Base-by-base conservation (phyloP, 2,329 filamentous ascomycete species). In the Cordyceps cateniannulata region DNA sequence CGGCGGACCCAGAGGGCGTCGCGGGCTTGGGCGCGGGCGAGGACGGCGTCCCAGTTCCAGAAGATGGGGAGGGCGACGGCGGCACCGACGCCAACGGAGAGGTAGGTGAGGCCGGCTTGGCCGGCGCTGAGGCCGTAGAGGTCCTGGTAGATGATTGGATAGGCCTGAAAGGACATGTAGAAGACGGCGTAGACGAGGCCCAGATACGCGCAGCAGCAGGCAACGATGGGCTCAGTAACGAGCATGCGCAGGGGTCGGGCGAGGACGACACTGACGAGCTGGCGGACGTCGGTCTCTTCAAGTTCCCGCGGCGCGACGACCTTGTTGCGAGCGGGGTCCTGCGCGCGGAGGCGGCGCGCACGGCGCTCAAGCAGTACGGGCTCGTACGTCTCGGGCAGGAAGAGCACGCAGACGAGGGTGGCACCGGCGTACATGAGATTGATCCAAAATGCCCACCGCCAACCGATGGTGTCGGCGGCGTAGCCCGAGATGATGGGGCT, bases 131-230 rank as follows among this genome's bases (percentile, higher is more conserved):
- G 83, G 32, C 76, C 75, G 70, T 91, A 91, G 4, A 85, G 69
- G 25, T 74, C 69, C 64, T 81, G 76, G 71, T 90, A 93, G 64
- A 91, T 88, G 62, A 87, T 79, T 1, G 86, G 86, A 70, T 87
- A 93, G 2, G 88, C 87, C 70, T 91, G 85, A 66, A 93, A 91
- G 69, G 85, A 91, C 74, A 93, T 89, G 77, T 84, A 83, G 68
- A 83, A 83, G 65, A 83, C 81, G 53, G 77, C 81, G 69, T 91
- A 93, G 38, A 85, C 81, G 29, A 93, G 77, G 38, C 89, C 85
- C 12, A 92, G 77, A 71, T 91, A 93, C 68, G 84, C 69, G 70
- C 86, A 91, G 1, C 82, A 84, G 53, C 85, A 87, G 25, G 86
- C 78, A 8, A 93, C 88, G 54, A 93, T 88, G 53, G 87, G 85